Conservation (phyloP, 495 filamentous ascomycete genomes). For the Collariella sp. region DNA sequence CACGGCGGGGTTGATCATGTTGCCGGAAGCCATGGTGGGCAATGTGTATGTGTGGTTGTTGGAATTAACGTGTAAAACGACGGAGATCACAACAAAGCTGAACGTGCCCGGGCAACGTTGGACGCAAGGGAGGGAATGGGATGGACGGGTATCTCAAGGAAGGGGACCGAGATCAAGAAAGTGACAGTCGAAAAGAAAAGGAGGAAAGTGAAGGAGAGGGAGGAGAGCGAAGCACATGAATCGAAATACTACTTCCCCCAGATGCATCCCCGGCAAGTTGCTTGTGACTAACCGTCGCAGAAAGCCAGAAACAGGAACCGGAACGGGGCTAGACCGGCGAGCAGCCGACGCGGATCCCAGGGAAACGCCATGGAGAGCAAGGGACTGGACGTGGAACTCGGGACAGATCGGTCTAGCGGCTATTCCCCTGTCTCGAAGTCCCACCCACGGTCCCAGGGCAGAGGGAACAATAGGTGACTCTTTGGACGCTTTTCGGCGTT, state of each 20-base stretch:
- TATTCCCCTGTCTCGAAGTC: conserved; percentile 13
- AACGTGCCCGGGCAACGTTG: not conserved
- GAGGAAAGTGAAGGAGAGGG: conserved; percentile 15
- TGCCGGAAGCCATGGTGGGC: conserved; percentile 47
- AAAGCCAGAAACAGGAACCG: not conserved
- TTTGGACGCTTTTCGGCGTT: not conserved
- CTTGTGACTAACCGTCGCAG: conserved; percentile 1
- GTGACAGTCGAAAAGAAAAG: not conserved
- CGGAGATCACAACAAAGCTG: not conserved
- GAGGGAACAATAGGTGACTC: not conserved
- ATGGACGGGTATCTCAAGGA: not conserved
- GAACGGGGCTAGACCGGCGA: conserved; percentile 7
- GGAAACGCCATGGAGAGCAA: not conserved
- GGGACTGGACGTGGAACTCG: conserved; percentile 11
- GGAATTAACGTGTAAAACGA: not conserved
- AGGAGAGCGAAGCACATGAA: conserved; percentile 6
- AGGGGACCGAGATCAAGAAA: not conserved
- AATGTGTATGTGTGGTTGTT: not conserved
- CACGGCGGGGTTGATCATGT: conserved; percentile 44
- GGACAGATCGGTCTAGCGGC: conserved; percentile 29
- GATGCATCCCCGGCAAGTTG: not conserved
- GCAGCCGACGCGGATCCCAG: not conserved
- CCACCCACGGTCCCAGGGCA: not conserved
- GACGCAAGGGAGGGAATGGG: not conserved
- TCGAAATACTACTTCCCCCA: not conserved